Conservation (phyloP, 1,284 basidiomycete genomes). For the Pascua guehoae region DNA sequence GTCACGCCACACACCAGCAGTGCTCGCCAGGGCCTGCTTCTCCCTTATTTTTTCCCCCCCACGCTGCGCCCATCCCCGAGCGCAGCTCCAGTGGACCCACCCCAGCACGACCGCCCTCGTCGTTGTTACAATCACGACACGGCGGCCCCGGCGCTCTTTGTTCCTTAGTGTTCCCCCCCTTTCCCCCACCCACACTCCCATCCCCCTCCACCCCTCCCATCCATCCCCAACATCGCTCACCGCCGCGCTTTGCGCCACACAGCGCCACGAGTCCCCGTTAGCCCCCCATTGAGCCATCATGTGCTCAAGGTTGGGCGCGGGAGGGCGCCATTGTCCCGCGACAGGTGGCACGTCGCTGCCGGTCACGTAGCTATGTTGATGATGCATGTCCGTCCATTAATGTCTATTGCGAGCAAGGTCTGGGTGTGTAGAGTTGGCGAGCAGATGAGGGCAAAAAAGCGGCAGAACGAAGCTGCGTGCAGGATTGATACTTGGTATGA, state of each 20-base stretch:
- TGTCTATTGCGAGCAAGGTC: neutral
- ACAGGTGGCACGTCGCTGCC: neutral
- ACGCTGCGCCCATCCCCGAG: no score
- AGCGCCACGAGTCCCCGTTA: constrained; percentile 29
- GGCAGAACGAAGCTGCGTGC: no score
- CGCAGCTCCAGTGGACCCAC: no score
- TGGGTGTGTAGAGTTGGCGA: neutral
- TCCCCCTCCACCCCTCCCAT: constrained; percentile 2
- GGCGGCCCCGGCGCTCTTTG: neutral
- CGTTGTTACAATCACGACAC: neutral
- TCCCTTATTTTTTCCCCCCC: no score
- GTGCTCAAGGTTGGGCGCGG: constrained; percentile 33
- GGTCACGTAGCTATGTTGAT: neutral
- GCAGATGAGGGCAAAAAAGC: no score
- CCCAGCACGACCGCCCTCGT: no score
- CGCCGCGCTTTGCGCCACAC: constrained; percentile 15
- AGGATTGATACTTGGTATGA: no score
- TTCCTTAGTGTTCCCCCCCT: neutral
- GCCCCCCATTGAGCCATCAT: constrained; percentile 22
- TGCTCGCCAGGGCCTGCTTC: no score
- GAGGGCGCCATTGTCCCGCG: constrained; percentile 31
- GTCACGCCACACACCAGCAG: no score
- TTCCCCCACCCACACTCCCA: constrained; percentile 5
- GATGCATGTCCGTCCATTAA: constrained; percentile 6
- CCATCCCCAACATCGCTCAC: constrained; percentile 1